Evolutionary conservation across 140 eudicot species (phyloP), one percentile per base, ranked within the genome.

Genomic region (Stevia rebaudiana): DNA sequence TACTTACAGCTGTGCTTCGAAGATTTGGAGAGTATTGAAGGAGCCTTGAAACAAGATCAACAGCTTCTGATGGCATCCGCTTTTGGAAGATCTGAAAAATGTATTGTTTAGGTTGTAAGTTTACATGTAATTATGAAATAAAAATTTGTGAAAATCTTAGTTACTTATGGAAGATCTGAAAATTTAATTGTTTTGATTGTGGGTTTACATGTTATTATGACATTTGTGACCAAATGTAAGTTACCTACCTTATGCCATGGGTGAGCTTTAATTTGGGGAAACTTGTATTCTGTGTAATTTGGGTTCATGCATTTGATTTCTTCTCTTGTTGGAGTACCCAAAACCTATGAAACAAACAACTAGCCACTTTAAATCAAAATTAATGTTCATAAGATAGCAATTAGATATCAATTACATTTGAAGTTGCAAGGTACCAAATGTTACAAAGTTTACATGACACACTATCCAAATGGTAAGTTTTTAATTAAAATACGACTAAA

Each of bases 221-320:
- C 16, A 40, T 6, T 28, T 22, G 37, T 49, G 65, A 58, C 11
- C 33, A 28, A 61, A 69, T 46, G 24, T 58, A 15, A 25, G 11
- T n/a, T 31, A 56, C 63, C 17, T 83, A 89, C 97, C 87, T 89
- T 89, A 75, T 89, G 90, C 96, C 96, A 89, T 7, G 96, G 96
- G 70, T 89, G 96, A 66, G 96, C 96, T 74, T 89, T 89, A 11
- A 89, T 89, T 56, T 89, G 97, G 24, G 97, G 97, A 65, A 89
- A 89, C 50, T 89, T 89, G 69, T 83, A 81, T 68, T 89, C 97
- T 11, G 95, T 89, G 78, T 89, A 89, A 76, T 89, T 89, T 35
- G 92, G 97, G 74, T 89, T 89, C 97, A 89, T 89, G 72, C 97
- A 89, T 73, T 86, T 89, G 65, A 89, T 89, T 73, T 89, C 97